Base-by-base conservation (phyloP, 148 eudicot species). In the Linanthus parryae region DNA sequence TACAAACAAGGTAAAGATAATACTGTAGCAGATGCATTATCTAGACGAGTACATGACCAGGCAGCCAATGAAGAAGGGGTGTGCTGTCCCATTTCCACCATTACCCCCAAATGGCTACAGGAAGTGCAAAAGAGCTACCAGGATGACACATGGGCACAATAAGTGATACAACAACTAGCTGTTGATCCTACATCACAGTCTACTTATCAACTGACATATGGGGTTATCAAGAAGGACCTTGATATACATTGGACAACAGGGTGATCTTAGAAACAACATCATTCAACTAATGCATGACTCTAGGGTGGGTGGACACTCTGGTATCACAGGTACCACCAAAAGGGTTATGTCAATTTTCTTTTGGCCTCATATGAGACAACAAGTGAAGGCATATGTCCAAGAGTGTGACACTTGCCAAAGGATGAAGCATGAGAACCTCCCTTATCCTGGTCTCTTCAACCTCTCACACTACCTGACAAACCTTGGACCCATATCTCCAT, bases 21-120 rank as follows among this genome's bases (percentile, higher is more conserved):
- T 16, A 54, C 10, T 7, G 58, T 29, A 3, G 61, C 29, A 11
- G 51, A 57, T 43, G 61, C 50, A 4, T 9, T 57, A 0, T 43
- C 61, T 0, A 27, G 23, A 3, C 17, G 21, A 20, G n/a, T 14
- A 1, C 25, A 17, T 1, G 42, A 23, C 7, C 42, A 33, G 12
- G 17, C 17, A 5, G 35, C 21, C 10, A 5, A 7, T 15, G 0
- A 2, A 0, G n/a, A n/a, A n/a, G n/a, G n/a, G n/a, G n/a, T n/a
- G n/a, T n/a, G n/a, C n/a, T n/a, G n/a, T n/a, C n/a, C n/a, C n/a
- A n/a, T n/a, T n/a, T n/a, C n/a, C n/a, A n/a, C n/a, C n/a, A n/a
- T n/a, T n/a, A n/a, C n/a, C 4, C 38, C 17, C 34, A 30, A 27
- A 18, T 7, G 11, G 4, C 21, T 5, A 27, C 3, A 5, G 9